Percentiles rank a stretch among this genome's conserved stretches.
Conservation (phyloP, 2,329 filamentous ascomycete species). For the Exophiala sideris region DNA sequence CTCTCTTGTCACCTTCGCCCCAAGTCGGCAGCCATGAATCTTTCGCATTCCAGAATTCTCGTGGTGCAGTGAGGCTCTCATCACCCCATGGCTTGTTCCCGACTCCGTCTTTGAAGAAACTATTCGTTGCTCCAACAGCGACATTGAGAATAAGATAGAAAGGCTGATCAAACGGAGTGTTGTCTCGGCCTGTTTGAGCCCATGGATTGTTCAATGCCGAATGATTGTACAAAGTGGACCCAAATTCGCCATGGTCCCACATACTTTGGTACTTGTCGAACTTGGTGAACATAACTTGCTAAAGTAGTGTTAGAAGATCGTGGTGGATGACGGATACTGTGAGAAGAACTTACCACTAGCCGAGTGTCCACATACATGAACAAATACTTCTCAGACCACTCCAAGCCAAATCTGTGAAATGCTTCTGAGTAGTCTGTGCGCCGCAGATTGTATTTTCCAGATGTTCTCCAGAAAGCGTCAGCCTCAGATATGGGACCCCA, state of each 20-base stretch:
- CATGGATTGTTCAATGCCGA: constrained; percentile 46
- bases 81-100: constrained; percentile 31
- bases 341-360: constrained; percentile 48
- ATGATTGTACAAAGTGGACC: constrained; percentile 39
- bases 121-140: constrained; percentile 49
- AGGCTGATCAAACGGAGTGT: constrained; percentile 51
- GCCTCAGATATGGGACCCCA: constrained; percentile 40
- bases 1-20: constrained; percentile 42
- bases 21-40: constrained; percentile 47
- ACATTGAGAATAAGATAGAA: constrained; percentile 54
- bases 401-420: constrained; percentile 53
- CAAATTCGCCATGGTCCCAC: constrained; percentile 42
- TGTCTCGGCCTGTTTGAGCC: constrained; percentile 37
- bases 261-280: constrained; percentile 31
- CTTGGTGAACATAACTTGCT: constrained; percentile 30
- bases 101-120: constrained; percentile 47
- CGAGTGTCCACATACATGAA: constrained; percentile 50
- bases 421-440: constrained; percentile 29
- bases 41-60: constrained; percentile 36
- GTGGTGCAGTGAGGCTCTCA: constrained; percentile 21
- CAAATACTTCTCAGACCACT: constrained; percentile 53
- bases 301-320: constrained; percentile 34
- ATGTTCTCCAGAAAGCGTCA: constrained; percentile 33
- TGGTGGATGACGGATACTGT: constrained; percentile 34
- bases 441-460: constrained; percentile 29